Evolutionary conservation across 2,329 filamentous ascomycete species (phyloP).

Genomic region (Stagonosporopsis chrysanthemi): DNA sequence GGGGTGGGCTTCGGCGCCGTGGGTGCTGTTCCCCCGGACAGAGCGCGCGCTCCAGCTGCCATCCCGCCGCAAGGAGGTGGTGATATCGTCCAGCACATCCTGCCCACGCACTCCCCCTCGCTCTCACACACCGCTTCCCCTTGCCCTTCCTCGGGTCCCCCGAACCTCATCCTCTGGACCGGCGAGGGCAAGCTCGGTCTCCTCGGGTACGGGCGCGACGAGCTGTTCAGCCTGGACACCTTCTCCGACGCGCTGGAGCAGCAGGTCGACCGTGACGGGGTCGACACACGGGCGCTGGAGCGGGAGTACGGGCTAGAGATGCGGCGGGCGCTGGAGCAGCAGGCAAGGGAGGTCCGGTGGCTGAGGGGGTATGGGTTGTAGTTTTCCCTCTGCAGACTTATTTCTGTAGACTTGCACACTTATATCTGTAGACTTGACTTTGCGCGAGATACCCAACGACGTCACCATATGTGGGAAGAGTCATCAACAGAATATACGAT

Average conservation of each 20-base stretch:
- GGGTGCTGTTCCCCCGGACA: no score
- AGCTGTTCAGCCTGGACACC: slow-evolving; percentile 38
- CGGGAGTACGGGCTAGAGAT: slow-evolving; percentile 72
- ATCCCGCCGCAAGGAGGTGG: no score
- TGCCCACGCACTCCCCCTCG: slow-evolving; percentile 62
- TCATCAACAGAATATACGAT: neutral
- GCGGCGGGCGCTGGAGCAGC: slow-evolving; percentile 75
- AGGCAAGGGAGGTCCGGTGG: slow-evolving; percentile 81
- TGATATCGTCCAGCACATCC: slow-evolving; percentile 71
- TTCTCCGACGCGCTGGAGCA: slow-evolving; percentile 47
- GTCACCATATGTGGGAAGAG: neutral
- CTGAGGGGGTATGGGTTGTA: slow-evolving; percentile 70
- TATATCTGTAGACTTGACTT: neutral
- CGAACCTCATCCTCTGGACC: slow-evolving; percentile 83
- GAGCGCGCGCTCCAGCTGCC: no score
- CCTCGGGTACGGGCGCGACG: slow-evolving; percentile 57
- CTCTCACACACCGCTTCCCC: no score
- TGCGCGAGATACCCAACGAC: neutral
- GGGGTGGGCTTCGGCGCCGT: slow-evolving; percentile 64
- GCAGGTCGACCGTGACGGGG: slow-evolving; percentile 50
- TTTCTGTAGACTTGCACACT: no score
- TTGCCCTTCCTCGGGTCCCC: slow-evolving; percentile 1
- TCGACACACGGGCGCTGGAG: slow-evolving; percentile 60
- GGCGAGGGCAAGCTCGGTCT: slow-evolving; percentile 80
- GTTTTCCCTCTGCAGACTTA: neutral